Percentiles rank a stretch among this genome's conserved stretches.
Evolutionary conservation across 768 basidiomycete species (phyloP).

Genomic region (Tylopilus felleus): DNA sequence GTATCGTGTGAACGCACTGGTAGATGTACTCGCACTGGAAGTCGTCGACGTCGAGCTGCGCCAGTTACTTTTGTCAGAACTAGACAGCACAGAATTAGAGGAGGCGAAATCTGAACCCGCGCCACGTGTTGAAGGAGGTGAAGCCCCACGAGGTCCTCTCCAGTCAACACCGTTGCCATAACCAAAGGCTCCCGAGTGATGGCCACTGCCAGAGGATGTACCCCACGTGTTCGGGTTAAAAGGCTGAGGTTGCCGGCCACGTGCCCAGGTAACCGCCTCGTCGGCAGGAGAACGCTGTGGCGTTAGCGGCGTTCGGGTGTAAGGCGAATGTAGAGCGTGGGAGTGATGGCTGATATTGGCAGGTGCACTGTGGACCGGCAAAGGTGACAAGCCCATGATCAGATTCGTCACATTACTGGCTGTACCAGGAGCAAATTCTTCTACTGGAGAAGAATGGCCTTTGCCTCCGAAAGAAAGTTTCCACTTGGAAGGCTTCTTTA

Average conservation of each 20-base stretch:
- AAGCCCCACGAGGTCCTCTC: conserved; percentile 43
- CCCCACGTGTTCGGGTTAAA: conserved; percentile 21
- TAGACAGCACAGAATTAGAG: conserved; percentile 60
- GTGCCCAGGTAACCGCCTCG: conserved; percentile 43
- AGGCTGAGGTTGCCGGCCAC: conserved; percentile 42
- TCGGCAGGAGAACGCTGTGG: conserved; percentile 39
- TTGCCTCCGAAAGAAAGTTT: conserved; percentile 53
- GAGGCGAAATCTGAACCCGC: conserved; percentile 46
- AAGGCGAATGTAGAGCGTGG: conserved; percentile 18
- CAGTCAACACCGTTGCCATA: conserved; percentile 28
- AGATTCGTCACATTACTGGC: conserved; percentile 75
- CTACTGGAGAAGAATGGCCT: conserved; percentile 44
- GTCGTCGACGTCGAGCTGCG: conserved; percentile 72
- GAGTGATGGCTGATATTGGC: conserved; percentile 10
- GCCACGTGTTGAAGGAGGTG: conserved; percentile 60
- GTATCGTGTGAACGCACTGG: conserved; percentile 74
- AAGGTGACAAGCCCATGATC: conserved; percentile 54
- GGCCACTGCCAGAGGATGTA: conserved; percentile 13
- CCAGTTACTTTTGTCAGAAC: conserved; percentile 53
- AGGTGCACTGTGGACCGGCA: conserved; percentile 5
- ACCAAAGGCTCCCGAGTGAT: conserved; percentile 8
- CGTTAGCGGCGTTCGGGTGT: conserved; percentile 29
- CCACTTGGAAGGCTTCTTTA: conserved; percentile 77
- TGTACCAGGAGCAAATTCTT: conserved; percentile 50
- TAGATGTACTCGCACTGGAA: conserved; percentile 64